Evolutionary conservation across 1,284 basidiomycete genomes (phyloP).

Genomic region (Trichosporon sp.): DNA sequence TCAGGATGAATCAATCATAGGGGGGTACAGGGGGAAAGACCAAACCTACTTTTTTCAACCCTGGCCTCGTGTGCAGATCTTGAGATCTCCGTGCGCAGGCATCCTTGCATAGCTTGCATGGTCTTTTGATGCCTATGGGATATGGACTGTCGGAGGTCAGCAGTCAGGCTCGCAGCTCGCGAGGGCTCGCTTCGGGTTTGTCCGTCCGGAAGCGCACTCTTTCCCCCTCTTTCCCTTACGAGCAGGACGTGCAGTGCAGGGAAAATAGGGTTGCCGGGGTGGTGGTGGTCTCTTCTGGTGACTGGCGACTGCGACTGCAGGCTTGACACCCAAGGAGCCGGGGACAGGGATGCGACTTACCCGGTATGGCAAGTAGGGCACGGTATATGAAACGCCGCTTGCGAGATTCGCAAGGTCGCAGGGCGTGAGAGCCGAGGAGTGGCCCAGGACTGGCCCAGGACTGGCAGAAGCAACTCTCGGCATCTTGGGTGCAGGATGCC

Average conservation of each 20-base stretch:
- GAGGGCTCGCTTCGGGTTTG: background rate
- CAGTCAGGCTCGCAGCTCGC: too few species aligned
- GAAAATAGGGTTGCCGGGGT: background rate
- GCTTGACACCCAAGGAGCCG: background rate
- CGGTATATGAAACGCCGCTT: background rate
- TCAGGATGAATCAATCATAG: background rate
- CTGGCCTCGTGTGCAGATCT: background rate
- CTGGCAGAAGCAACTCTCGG: background rate
- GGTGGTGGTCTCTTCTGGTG: background rate
- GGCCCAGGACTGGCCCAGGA: too few species aligned
- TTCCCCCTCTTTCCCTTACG: background rate
- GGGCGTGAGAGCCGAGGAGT: background rate
- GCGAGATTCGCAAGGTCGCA: background rate
- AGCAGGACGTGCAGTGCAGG: background rate
- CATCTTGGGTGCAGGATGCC: background rate
- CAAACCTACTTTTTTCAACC: background rate
- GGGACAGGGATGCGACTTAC: background rate
- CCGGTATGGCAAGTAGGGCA: background rate
- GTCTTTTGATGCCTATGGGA: too few species aligned
- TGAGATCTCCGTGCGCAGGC: background rate
- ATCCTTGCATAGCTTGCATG: background rate
- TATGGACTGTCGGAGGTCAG: too few species aligned
- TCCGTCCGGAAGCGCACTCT: background rate
- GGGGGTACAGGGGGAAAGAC: background rate
- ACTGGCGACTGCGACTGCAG: background rate